These are phyloP conservation scores for Penicillium occitanis DNA, from an alignment of 2,329 filamentous ascomycete genomes.

Conservation along the genomic window DNA sequence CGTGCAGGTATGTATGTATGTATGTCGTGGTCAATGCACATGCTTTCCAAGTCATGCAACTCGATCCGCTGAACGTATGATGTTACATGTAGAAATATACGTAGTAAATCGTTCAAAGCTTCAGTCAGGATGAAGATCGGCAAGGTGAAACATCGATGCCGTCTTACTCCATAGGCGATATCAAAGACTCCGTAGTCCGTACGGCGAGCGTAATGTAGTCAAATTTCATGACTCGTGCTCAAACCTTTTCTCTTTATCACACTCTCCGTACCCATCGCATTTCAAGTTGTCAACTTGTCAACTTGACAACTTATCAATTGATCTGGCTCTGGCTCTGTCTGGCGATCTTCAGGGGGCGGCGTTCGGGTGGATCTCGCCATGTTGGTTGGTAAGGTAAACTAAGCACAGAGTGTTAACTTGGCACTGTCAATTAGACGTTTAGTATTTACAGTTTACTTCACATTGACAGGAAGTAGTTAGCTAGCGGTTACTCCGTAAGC, in stretches of 20 bases:
- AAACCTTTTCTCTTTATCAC: background rate
- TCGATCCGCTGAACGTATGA: background rate
- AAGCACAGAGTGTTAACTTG: background rate
- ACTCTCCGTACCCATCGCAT: background rate
- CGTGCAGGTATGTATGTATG: background rate
- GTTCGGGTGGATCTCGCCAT: background rate
- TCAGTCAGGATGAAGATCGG: conserved; percentile 2
- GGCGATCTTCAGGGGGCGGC: conserved; percentile 10
- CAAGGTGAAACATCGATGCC: background rate
- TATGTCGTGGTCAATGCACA: background rate
- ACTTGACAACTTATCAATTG: background rate
- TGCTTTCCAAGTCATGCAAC: background rate
- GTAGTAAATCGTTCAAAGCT: background rate
- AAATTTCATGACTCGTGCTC: background rate
- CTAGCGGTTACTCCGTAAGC: background rate
- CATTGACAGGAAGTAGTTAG: background rate
- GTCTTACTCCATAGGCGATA: background rate
- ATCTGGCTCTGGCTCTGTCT: background rate
- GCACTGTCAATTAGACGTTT: background rate
- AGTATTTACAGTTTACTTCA: background rate
- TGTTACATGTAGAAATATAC: background rate
- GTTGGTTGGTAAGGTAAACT: background rate
- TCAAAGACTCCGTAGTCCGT: background rate
- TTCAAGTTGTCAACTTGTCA: background rate
- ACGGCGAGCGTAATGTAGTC: background rate